phyloP scores from a whole-genome alignment of 108 stramenopile species.

The Pseudonitzschia multiseries region DNA sequence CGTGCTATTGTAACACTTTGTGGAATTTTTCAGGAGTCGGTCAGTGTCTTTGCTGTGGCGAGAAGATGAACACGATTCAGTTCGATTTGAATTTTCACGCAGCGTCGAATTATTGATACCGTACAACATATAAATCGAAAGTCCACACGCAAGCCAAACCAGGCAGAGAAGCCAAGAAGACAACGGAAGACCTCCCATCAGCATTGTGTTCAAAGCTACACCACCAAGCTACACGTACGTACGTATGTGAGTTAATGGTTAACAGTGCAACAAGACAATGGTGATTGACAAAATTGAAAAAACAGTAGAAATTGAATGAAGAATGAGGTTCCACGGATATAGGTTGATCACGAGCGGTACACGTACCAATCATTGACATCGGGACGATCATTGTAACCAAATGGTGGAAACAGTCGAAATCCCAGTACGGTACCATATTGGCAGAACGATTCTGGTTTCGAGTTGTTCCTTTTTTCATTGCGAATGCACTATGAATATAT shows the following conservation, averaged over 20 bases:
- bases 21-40: background rate
- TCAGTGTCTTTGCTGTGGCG: conserved; percentile 5
- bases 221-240: conserved; percentile 24
- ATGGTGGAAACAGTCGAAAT: too few relatives aligned
- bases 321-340: background rate
- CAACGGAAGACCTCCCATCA: conserved; percentile 52
- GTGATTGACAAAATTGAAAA: too few relatives aligned
- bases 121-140: conserved; percentile 48
- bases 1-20: background rate
- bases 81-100: conserved; percentile 13
- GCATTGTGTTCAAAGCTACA: conserved; percentile 46
- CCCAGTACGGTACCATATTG: too few relatives aligned
- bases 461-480: too few relatives aligned
- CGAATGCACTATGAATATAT: too few relatives aligned
- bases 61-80: background rate
- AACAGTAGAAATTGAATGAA: too few relatives aligned
- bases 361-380: too few relatives aligned
- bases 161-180: conserved; percentile 41
- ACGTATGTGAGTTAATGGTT: too few relatives aligned
- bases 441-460: too few relatives aligned
- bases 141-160: conserved; percentile 43
- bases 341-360: too few relatives aligned
- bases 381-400: too few relatives aligned
- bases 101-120: conserved; percentile 46
- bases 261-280: too few relatives aligned